These are phyloP conservation scores for Ustilago vetiveriae DNA, from an alignment of 1,284 basidiomycete species.

Conservation along the genomic window DNA sequence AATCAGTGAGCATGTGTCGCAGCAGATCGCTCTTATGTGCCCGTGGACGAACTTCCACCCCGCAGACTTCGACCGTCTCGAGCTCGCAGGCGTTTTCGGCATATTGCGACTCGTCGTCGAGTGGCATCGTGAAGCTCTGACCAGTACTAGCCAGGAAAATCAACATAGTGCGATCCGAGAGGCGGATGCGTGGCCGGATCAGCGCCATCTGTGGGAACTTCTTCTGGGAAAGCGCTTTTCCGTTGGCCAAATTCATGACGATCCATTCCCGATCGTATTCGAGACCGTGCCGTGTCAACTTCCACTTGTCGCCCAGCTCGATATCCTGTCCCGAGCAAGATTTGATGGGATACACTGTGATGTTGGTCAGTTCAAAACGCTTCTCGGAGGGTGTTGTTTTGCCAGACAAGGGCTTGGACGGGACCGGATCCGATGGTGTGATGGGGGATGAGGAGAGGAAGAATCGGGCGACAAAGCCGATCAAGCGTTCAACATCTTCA, in stretches of 20 bases:
- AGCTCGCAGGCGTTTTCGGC: not conserved
- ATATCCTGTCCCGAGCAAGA: conserved; percentile 49
- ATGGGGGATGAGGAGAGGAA: conserved; percentile 20
- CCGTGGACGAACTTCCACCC: conserved; percentile 18
- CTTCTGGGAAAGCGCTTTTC: conserved; percentile 53
- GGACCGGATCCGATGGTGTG: not conserved
- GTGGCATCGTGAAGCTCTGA: not conserved
- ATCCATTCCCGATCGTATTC: conserved; percentile 53
- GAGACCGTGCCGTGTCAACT: conserved; percentile 43
- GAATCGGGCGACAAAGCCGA: conserved; percentile 44
- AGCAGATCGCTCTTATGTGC: conserved; percentile 24
- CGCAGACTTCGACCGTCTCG: conserved; percentile 21
- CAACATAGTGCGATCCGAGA: conserved; percentile 12
- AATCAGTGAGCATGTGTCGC: conserved; percentile 23
- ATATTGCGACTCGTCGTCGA: conserved; percentile 34
- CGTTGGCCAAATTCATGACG: conserved; percentile 40
- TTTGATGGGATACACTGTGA: conserved; percentile 55
- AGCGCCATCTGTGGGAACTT: conserved; percentile 46
- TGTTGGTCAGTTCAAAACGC: conserved; percentile 25
- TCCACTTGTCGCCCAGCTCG: conserved; percentile 22
- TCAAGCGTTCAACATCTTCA: conserved; percentile 43
- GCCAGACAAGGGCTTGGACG: too few species aligned
- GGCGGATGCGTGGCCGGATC: conserved; percentile 42
- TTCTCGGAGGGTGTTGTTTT: not conserved
- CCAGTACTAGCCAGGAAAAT: conserved; percentile 10